Percentiles rank a stretch among this genome's conserved stretches.
phyloP scores from a whole-genome alignment of 805 yeast genomes.

The Metschnikowia cerradonensis region DNA sequence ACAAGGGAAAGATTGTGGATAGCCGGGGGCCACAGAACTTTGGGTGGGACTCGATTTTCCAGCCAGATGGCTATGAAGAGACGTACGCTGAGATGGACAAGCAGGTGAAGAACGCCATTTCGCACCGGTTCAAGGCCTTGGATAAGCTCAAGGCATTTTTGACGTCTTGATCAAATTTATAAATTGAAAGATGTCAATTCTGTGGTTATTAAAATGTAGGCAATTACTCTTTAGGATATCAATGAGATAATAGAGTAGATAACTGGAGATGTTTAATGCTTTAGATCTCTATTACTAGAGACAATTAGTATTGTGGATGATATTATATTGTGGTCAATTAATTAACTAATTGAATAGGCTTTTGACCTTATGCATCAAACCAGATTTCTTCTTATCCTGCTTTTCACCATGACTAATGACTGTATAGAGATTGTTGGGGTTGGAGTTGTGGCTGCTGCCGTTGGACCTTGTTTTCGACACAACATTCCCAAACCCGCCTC shows the following conservation, averaged over 20 bases:
- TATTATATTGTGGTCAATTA: too few species aligned
- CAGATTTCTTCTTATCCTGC: slow-evolving; percentile 22
- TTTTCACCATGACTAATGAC: slow-evolving; percentile 34
- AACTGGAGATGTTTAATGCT: too few species aligned
- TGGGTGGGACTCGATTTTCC: slow-evolving; percentile 93
- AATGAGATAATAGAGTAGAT: neutral
- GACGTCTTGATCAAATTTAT: neutral
- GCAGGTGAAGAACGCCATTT: slow-evolving; percentile 67
- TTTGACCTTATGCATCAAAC: slow-evolving; percentile 46
- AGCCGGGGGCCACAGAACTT: slow-evolving; percentile 73
- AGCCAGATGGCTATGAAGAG: slow-evolving; percentile 69
- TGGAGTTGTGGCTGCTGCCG: slow-evolving; percentile 18
- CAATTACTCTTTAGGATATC: neutral
- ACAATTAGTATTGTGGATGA: too few species aligned
- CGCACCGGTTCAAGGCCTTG: slow-evolving; percentile 86
- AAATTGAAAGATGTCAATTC: neutral
- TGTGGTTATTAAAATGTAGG: neutral
- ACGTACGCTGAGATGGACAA: slow-evolving; percentile 87
- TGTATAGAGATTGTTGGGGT: slow-evolving; percentile 28
- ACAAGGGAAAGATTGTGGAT: slow-evolving; percentile 74
- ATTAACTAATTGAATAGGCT: slow-evolving; percentile 27
- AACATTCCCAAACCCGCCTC: slow-evolving; percentile 67
- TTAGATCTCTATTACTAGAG: too few species aligned
- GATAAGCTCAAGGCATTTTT: slow-evolving; percentile 61
- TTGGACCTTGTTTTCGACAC: slow-evolving; percentile 31